Evolutionary conservation across 306 rosid species (phyloP).

Genomic region (Ormosia semicastrata): DNA sequence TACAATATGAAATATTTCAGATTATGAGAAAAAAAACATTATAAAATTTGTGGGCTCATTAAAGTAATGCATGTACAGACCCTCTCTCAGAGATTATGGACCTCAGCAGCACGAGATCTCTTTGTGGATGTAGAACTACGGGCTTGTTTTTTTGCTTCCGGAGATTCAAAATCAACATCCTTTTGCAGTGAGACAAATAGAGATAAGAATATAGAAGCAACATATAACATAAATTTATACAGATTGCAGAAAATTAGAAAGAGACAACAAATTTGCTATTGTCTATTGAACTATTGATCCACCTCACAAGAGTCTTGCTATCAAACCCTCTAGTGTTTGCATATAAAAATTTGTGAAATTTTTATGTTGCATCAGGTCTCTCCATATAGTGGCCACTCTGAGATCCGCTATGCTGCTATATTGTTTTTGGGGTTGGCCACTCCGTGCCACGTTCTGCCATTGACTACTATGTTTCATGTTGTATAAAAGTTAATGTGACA

Average conservation of each 20-base stretch:
- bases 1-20: slow-evolving; percentile 4
- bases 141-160: slow-evolving; percentile 46
- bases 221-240: not conserved
- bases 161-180: slow-evolving; percentile 59
- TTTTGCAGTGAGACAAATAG: slow-evolving; percentile 28
- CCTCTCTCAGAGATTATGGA: slow-evolving; percentile 94
- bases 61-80: slow-evolving; percentile 33
- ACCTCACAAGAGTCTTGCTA: too few relatives aligned
- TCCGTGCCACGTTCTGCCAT: too few relatives aligned
- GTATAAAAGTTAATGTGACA: too few relatives aligned
- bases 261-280: not conserved
- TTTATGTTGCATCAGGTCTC: too few relatives aligned
- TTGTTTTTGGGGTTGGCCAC: too few relatives aligned
- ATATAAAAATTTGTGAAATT: too few relatives aligned
- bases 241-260: not conserved
- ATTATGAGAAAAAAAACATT: not conserved
- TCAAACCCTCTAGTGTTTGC: too few relatives aligned
- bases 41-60: not conserved
- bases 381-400: too few relatives aligned
- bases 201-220: slow-evolving; percentile 3
- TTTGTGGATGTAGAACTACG: slow-evolving; percentile 58
- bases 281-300: too few relatives aligned
- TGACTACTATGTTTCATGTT: too few relatives aligned
- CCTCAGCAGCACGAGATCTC: slow-evolving; percentile 82
- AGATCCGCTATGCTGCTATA: too few relatives aligned